Conservation (phyloP, 164 flowering plant genomes). For the Kingdonia uniflora region DNA sequence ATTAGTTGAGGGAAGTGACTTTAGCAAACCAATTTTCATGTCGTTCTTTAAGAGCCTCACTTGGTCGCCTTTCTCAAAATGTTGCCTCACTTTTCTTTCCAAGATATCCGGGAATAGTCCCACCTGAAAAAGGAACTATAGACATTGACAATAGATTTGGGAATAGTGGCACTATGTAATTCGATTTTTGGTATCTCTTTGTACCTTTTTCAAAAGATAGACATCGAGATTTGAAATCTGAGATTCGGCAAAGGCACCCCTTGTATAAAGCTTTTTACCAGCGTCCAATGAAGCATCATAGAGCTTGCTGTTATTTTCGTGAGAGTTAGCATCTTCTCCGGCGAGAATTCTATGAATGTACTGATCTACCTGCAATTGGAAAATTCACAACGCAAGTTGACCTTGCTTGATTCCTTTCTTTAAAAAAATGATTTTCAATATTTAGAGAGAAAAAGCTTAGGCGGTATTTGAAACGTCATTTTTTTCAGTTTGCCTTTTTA, state of each 20-base stretch:
- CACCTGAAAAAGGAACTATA: slow-evolving; percentile 42
- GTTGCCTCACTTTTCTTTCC: slow-evolving; percentile 60
- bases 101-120: slow-evolving; percentile 88
- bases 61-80: slow-evolving; percentile 77
- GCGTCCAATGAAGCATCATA: slow-evolving; percentile 57
- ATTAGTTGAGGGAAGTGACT: too few relatives aligned
- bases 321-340: slow-evolving; percentile 63
- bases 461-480: too few relatives aligned
- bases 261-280: slow-evolving; percentile 50
- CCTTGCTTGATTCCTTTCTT: too few relatives aligned
- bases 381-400: neutral
- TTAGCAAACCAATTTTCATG: too few relatives aligned
- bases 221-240: slow-evolving; percentile 47
- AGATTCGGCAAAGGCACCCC: slow-evolving; percentile 66
- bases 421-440: too few relatives aligned
- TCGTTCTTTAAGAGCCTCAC: slow-evolving; percentile 31
- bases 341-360: slow-evolving; percentile 72
- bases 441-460: too few relatives aligned
- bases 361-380: slow-evolving; percentile 60
- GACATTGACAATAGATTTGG: slow-evolving; percentile 2
- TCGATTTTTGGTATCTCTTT: slow-evolving; percentile 1
- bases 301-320: slow-evolving; percentile 29
- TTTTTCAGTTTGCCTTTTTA: too few relatives aligned
- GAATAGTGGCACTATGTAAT: neutral
- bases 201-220: slow-evolving; percentile 74